Base-by-base conservation (phyloP, 768 basidiomycete species). In the Holtermanniella nyarrowii region DNA sequence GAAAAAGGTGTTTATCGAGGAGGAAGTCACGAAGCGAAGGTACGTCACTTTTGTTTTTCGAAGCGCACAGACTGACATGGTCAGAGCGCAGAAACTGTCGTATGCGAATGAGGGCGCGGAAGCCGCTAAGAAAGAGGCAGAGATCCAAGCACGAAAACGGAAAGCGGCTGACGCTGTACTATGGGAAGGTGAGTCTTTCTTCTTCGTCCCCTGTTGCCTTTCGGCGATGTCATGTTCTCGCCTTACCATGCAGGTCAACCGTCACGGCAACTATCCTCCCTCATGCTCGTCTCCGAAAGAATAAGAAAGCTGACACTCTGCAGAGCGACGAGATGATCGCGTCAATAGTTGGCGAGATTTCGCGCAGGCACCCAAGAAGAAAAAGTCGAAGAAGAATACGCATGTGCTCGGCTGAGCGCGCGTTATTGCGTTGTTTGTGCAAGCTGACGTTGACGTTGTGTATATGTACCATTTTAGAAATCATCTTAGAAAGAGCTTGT, bases 91-190 rank as follows among this genome's bases (percentile, higher is more conserved):
- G 24, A 65, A 69, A 41, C 50, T 71, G 18, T 46, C 62, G 21
- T 69, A 66, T 37, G 69, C 69, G 1, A 71, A 71, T 40, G 67
- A 71, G 50, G 69, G 69, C 24, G 69, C 69, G 7, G 69, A 71
- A 52, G 65, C 68, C 27, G 65, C 67, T 18, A 62, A 62, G 37
- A 50, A 55, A 16, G 69, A 71, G 44, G 59, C 56, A 1, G 69
- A 69, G 31, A 52, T 65, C 23, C 53, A 52, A 2, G 59, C 56
- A 26, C 45, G 64, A 40, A 71, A 71, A 39, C 55, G 69, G n/a
- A 69, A 69, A 39, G 56, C 59, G 21, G 69, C 69, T 42, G 65
- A 67, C 12, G 61, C 63, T 44, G 62, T 48, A 14, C 60, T 59
- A 48, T 71, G 69, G 69, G 69, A 71, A 59, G 65, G 65, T 67